These are phyloP conservation scores for Globisporangium viniferum DNA, from an alignment of 352 stramenopile genomes.

Conservation along the genomic window DNA sequence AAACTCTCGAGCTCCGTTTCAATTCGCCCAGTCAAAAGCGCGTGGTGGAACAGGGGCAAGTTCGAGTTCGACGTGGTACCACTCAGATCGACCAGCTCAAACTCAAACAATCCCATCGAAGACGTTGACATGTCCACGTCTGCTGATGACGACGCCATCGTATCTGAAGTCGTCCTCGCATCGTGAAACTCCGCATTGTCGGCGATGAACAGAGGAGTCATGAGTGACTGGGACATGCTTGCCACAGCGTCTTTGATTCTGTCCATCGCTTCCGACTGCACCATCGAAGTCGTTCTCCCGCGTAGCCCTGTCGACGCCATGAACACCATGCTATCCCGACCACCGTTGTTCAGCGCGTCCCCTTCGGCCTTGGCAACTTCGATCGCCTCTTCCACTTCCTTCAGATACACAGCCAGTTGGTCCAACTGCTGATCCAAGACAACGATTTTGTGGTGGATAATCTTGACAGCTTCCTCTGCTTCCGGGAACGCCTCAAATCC, in stretches of 20 bases:
- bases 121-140: constrained; percentile 55
- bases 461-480: constrained; percentile 78
- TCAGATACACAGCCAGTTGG: constrained; percentile 50
- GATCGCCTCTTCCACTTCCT: constrained; percentile 74
- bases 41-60: constrained; percentile 76
- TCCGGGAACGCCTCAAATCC: constrained; percentile 67
- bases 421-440: constrained; percentile 75
- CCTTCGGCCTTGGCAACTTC: constrained; percentile 59
- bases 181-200: constrained; percentile 87
- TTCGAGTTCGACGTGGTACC: constrained; percentile 52
- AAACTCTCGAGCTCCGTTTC: constrained; percentile 72
- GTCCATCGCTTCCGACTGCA: constrained; percentile 45
- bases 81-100: constrained; percentile 82
- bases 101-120: constrained; percentile 69
- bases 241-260: constrained; percentile 56
- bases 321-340: constrained; percentile 63
- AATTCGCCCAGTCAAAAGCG: constrained; percentile 70
- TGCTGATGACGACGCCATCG: constrained; percentile 24
- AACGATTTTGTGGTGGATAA: constrained; percentile 80
- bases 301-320: constrained; percentile 26
- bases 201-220: constrained; percentile 71
- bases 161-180: constrained; percentile 43
- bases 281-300: constrained; percentile 14
- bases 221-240: constrained; percentile 75
- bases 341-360: constrained; percentile 39